Percentiles rank a stretch among this genome's conserved stretches.
Conservation (phyloP, 257 asterid species). For the Coffea canephora region DNA sequence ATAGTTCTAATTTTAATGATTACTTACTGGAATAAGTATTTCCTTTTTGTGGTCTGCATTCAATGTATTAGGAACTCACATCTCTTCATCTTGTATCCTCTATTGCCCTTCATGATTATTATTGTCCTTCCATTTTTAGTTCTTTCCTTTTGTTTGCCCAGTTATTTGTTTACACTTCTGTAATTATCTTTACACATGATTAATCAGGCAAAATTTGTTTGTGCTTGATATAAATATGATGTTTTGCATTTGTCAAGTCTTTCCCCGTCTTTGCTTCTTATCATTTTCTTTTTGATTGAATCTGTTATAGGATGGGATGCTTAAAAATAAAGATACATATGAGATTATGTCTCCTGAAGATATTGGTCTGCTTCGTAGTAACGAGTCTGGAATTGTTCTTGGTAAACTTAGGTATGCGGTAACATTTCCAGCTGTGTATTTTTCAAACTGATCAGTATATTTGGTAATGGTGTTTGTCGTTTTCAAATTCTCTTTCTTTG, state of each 20-base stretch:
- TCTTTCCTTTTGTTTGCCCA: not conserved
- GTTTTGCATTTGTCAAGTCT: not conserved
- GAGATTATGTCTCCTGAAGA: slow-evolving; percentile 96
- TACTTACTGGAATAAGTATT: not conserved
- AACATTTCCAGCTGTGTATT: slow-evolving; percentile 2
- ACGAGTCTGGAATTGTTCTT: slow-evolving; percentile 91
- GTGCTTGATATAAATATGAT: not conserved
- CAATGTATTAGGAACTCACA: not conserved
- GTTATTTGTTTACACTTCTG: not conserved
- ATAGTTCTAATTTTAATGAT: no score
- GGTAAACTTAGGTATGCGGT: slow-evolving; percentile 87
- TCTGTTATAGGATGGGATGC: slow-evolving; percentile 87
- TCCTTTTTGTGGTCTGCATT: not conserved
- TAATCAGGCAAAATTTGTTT: not conserved
- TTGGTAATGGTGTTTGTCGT: not conserved
- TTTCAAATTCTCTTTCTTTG: not conserved
- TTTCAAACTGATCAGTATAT: not conserved
- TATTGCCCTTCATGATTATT: not conserved
- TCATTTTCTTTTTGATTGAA: slow-evolving; percentile 1
- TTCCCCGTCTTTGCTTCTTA: not conserved
- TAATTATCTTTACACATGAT: not conserved
- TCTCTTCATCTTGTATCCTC: not conserved
- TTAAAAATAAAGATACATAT: slow-evolving; percentile 81
- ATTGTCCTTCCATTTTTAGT: not conserved
- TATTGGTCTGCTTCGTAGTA: slow-evolving; percentile 84